Percentiles rank a stretch among this genome's conserved stretches.
Conservation (phyloP, 2,329 filamentous ascomycete genomes). For the Claviceps spartinae region DNA sequence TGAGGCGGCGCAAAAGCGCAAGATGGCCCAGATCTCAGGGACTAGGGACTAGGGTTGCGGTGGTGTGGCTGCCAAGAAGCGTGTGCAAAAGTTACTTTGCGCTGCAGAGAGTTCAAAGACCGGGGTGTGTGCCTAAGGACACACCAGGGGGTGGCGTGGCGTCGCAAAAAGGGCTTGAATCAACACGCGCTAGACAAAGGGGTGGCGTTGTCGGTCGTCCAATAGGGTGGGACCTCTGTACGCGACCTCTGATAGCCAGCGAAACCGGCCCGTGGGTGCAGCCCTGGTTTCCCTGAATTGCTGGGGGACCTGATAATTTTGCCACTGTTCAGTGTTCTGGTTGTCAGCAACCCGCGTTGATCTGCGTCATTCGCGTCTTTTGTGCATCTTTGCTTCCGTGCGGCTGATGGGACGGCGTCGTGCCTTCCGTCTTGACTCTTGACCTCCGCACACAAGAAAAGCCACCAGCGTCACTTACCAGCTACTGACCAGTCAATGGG, state of each 20-base stretch:
- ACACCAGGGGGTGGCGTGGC: not conserved
- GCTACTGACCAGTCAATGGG: no score
- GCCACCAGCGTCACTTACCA: no score
- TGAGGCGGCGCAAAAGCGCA: not conserved
- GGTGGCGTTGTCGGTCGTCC: not conserved
- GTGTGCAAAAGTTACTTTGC: not conserved
- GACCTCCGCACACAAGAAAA: no score
- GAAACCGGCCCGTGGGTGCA: conserved; percentile 11
- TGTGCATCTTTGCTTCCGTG: not conserved
- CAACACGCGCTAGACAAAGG: no score
- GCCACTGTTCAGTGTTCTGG: not conserved
- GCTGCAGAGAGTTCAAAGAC: not conserved
- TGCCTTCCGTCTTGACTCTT: no score
- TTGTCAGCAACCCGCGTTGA: not conserved
- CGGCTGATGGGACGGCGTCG: no score
- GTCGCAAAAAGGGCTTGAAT: not conserved
- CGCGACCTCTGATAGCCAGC: conserved; percentile 6
- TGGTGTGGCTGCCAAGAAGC: not conserved
- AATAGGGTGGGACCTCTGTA: conserved; percentile 3
- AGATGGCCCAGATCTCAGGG: not conserved
- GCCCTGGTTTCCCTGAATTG: not conserved
- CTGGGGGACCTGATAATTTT: not conserved
- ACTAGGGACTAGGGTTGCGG: not conserved
- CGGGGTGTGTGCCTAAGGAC: not conserved
- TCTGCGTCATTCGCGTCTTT: not conserved